These are phyloP conservation scores for Phytophthora megakarya DNA, from an alignment of 352 stramenopile species.

Conservation along the genomic window DNA sequence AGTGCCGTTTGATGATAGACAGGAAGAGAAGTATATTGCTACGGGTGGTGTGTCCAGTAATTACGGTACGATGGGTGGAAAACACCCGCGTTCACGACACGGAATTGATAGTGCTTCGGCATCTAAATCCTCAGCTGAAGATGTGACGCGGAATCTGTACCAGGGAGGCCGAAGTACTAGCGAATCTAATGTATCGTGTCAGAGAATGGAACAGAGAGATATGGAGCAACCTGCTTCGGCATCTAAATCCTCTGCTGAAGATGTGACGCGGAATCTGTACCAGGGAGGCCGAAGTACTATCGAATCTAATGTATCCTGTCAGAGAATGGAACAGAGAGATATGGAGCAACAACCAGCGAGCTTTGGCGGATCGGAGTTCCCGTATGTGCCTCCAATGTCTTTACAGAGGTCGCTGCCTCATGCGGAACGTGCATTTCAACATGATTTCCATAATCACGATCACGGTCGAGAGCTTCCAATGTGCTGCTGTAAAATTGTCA, in stretches of 20 bases:
- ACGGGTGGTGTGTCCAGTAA: constrained; percentile 2
- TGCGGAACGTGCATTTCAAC: constrained; percentile 33
- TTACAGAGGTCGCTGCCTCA: constrained; percentile 1
- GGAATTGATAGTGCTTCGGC: neutral
- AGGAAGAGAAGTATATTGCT: constrained; percentile 11
- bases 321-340: neutral
- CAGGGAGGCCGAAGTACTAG: constrained; percentile 18
- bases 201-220: neutral
- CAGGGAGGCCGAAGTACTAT: constrained; percentile 18
- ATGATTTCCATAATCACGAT: constrained; percentile 20
- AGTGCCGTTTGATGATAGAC: neutral
- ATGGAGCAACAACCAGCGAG: constrained; percentile 12
- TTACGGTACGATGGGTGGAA: constrained; percentile 34
- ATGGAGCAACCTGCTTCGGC: too few relatives aligned
- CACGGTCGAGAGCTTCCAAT: constrained; percentile 37
- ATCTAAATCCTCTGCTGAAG: constrained; percentile 27
- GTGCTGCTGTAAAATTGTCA: constrained; percentile 46
- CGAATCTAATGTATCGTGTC: constrained; percentile 21
- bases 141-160: constrained; percentile 32
- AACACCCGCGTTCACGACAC: constrained; percentile 2
- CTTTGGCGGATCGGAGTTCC: constrained; percentile 19
- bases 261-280: constrained; percentile 32
- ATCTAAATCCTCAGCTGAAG: constrained; percentile 27
- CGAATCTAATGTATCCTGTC: constrained; percentile 21
- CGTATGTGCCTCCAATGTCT: constrained; percentile 22